Evolutionary conservation across 352 stramenopile species (phyloP).

Genomic region (Globisporangium yorkense): DNA sequence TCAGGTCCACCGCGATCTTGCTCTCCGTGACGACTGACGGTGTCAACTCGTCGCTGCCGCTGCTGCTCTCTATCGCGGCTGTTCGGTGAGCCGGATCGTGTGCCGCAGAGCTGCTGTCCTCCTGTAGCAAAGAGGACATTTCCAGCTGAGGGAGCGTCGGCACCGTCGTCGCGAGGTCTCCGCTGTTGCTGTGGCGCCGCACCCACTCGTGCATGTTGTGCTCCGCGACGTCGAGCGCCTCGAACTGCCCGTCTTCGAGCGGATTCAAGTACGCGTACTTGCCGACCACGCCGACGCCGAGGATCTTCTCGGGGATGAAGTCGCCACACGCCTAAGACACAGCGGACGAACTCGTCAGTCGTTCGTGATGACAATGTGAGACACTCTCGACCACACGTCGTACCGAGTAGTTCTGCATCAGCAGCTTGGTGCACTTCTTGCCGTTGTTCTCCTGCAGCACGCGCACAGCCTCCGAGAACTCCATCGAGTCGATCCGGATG

Average conservation of each 20-base stretch:
- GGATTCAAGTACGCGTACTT: conserved; percentile 79
- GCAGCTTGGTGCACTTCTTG: conserved; percentile 77
- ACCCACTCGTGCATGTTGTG: conserved; percentile 66
- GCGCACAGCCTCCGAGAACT: conserved; percentile 68
- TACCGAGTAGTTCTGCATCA: conserved; percentile 87
- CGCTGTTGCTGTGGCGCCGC: conserved; percentile 22
- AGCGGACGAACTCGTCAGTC: neutral
- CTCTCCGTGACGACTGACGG: conserved; percentile 12
- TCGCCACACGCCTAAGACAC: conserved; percentile 53
- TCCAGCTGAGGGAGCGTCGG: conserved; percentile 16
- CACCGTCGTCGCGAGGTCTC: conserved; percentile 12
- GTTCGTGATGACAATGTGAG: neutral
- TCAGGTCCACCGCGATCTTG: conserved; percentile 7
- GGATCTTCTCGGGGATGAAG: conserved; percentile 85
- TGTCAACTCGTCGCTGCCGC: conserved; percentile 6
- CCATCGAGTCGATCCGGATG: conserved; percentile 79
- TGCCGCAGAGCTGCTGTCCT: neutral
- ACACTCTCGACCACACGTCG: neutral
- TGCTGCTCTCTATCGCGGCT: neutral
- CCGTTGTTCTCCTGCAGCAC: conserved; percentile 85
- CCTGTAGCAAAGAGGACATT: neutral
- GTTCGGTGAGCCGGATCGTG: neutral
- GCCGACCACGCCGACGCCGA: conserved; percentile 70
- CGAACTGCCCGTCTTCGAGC: conserved; percentile 34
- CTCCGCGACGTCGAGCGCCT: conserved; percentile 21